A percentile compares a stretch with the other conserved stretches of the same genome.
Conservation (phyloP, 176 grass and related monocot genomes). For the Themeda triandra region DNA sequence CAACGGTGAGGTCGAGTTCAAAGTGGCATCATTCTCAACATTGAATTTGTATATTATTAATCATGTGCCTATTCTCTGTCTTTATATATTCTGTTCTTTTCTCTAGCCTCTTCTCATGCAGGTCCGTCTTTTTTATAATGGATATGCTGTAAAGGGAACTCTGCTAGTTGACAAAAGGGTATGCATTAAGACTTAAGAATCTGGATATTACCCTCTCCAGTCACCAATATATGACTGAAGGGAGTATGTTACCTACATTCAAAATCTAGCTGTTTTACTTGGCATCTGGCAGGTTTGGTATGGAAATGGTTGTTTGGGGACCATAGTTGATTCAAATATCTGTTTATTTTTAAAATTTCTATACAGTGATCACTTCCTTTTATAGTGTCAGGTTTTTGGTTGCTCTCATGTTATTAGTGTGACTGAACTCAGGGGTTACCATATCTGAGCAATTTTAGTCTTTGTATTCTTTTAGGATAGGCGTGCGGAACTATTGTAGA, state of each 20-base stretch:
- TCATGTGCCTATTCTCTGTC: background rate
- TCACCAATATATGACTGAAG: background rate
- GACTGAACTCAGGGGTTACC: background rate
- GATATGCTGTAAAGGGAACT: constrained; percentile 73
- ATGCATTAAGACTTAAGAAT: background rate
- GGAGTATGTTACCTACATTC: background rate
- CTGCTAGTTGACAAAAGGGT: constrained; percentile 61
- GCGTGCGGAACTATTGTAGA: background rate
- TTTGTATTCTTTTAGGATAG: background rate
- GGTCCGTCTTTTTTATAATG: constrained; percentile 74
- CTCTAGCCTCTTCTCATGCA: constrained; percentile 83
- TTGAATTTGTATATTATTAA: constrained; percentile 31
- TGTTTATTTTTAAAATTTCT: background rate
- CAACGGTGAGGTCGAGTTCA: constrained; percentile 1
- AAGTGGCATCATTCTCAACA: background rate
- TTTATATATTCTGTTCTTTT: background rate
- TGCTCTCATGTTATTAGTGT: background rate
- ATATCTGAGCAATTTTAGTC: background rate
- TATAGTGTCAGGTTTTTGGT: background rate
- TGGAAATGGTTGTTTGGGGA: background rate
- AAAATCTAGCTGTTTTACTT: background rate
- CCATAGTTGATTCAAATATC: background rate
- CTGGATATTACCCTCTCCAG: background rate
- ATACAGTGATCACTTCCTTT: background rate
- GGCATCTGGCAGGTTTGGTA: background rate